Conservation (phyloP, 768 basidiomycete species). For the Naematelia aurantialba region DNA sequence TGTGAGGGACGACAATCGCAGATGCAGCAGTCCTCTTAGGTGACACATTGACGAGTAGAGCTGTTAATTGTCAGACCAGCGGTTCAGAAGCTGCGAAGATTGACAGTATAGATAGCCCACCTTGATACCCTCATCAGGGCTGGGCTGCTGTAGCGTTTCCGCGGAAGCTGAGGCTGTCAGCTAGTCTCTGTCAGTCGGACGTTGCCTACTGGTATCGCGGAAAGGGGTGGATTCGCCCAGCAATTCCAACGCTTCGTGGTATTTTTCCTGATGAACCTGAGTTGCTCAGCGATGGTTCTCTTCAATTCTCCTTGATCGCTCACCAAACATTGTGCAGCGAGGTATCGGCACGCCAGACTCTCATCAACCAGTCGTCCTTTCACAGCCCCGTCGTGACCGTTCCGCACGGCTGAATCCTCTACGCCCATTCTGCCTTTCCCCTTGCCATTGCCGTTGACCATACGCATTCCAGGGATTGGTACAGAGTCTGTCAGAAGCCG, state of each 20-base stretch:
- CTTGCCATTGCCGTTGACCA: conserved; percentile 36
- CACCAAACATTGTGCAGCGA: conserved; percentile 92
- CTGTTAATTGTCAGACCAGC: conserved; percentile 51
- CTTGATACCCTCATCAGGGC: conserved; percentile 90
- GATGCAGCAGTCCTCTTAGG: conserved; percentile 85
- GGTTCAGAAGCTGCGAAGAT: not conserved
- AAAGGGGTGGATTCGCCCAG: conserved; percentile 91
- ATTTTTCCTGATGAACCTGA: conserved; percentile 80
- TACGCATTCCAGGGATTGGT: conserved; percentile 48
- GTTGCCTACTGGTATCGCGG: conserved; percentile 59
- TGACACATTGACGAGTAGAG: conserved; percentile 98
- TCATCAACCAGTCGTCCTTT: conserved; percentile 77
- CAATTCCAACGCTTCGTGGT: conserved; percentile 86
- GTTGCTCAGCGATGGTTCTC: conserved; percentile 8
- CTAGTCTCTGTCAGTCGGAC: not conserved
- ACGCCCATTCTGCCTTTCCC: conserved; percentile 24
- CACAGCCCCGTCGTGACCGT: conserved; percentile 40
- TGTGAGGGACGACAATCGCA: conserved; percentile 84
- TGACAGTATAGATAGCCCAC: conserved; percentile 52
- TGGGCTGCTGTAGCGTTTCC: conserved; percentile 48
- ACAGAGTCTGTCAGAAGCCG: conserved; percentile 84
- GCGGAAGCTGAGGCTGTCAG: not conserved
- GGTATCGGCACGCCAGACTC: conserved; percentile 91
- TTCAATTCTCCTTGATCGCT: conserved; percentile 10
- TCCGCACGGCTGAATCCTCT: conserved; percentile 7